phyloP scores from a whole-genome alignment of 345 rosid species.

The Eucalyptus cloeziana region DNA sequence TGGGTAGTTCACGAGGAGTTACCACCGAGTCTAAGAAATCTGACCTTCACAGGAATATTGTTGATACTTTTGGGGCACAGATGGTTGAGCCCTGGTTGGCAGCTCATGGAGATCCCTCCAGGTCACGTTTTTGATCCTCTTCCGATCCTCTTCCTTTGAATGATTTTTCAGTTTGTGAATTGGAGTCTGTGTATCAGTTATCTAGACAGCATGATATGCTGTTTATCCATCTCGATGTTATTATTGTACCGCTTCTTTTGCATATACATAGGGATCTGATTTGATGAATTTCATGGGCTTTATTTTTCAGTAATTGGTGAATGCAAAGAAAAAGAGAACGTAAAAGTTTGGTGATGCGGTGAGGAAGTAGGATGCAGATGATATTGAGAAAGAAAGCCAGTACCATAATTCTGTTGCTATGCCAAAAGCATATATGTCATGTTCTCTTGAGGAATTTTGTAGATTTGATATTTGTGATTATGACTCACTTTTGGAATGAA shows the following conservation, averaged over 20 bases:
- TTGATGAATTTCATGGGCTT: background rate
- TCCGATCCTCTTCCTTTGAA: background rate
- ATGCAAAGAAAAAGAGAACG: background rate
- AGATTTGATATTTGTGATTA: background rate
- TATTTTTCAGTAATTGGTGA: background rate
- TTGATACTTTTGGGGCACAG: constrained; percentile 74
- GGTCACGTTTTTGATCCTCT: constrained; percentile 24
- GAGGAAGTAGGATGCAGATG: background rate
- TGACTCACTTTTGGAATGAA: background rate
- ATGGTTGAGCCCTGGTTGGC: constrained; percentile 98
- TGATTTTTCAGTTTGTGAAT: background rate
- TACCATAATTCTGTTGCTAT: background rate
- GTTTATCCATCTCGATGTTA: background rate
- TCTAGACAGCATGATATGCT: background rate
- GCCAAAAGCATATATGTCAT: background rate
- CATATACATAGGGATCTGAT: background rate
- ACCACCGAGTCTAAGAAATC: constrained; percentile 57
- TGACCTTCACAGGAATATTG: constrained; percentile 52
- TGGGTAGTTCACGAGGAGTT: constrained; percentile 32
- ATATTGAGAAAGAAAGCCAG: background rate
- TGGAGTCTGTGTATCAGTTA: background rate
- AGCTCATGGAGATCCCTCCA: constrained; percentile 87
- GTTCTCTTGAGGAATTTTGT: background rate
- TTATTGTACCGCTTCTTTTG: background rate
- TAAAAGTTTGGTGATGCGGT: background rate